These are phyloP conservation scores for Pseudopithomyces chartarum DNA, from an alignment of 2,329 filamentous ascomycete species.

Conservation along the genomic window DNA sequence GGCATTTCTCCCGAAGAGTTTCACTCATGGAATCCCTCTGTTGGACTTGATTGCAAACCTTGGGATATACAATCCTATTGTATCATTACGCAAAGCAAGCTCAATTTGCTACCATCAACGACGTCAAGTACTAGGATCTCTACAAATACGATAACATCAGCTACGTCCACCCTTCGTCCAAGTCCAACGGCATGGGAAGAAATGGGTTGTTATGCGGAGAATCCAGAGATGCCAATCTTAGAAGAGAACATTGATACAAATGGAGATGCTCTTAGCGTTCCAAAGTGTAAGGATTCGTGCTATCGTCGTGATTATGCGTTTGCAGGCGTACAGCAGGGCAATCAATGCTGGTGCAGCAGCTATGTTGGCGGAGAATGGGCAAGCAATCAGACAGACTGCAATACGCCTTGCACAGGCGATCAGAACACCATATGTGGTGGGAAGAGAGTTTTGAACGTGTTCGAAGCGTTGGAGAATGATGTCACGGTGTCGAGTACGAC, in stretches of 20 bases:
- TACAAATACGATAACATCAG: background rate
- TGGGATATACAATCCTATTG: background rate
- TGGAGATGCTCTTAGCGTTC: slow-evolving; percentile 14
- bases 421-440: slow-evolving; percentile 19
- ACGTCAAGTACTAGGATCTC: background rate
- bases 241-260: slow-evolving; percentile 17
- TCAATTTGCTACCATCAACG: background rate
- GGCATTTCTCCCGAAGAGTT: background rate
- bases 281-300: slow-evolving; percentile 14
- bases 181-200: slow-evolving; percentile 17
- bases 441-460: slow-evolving; percentile 16
- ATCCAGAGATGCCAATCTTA: slow-evolving; percentile 13
- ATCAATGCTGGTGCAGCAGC: slow-evolving; percentile 24
- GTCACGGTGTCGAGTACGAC: background rate
- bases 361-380: slow-evolving; percentile 19
- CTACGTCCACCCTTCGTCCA: slow-evolving; percentile 10
- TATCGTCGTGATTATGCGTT: slow-evolving; percentile 10
- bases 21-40: background rate
- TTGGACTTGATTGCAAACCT: background rate
- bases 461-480: slow-evolving; percentile 12
- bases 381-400: slow-evolving; percentile 19
- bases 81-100: background rate
- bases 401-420: slow-evolving; percentile 18
- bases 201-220: slow-evolving; percentile 18
- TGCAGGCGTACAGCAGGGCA: slow-evolving; percentile 18